Evolutionary conservation across 352 stramenopile genomes (phyloP).

Genomic region (Pythium plurisporium): DNA sequence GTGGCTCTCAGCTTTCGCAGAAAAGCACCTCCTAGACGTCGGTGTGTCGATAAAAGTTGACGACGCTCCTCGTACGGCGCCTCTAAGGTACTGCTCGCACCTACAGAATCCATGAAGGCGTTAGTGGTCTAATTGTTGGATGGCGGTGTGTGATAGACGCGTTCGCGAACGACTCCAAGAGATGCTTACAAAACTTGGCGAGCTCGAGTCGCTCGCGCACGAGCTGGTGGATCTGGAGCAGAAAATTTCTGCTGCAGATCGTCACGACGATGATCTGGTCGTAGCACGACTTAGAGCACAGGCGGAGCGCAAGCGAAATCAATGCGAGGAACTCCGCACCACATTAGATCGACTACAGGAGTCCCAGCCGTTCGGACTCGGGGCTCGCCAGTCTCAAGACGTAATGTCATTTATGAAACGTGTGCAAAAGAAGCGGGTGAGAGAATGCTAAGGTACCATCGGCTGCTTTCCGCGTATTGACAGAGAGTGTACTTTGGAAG

Average conservation of each 20-base stretch:
- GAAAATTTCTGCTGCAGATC: neutral
- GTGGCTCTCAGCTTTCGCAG: conserved; percentile 6
- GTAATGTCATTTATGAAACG: conserved; percentile 20
- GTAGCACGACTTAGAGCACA: conserved; percentile 26
- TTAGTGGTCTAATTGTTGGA: no score
- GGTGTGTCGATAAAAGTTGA: no score
- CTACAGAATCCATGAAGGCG: neutral
- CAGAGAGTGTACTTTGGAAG: no score
- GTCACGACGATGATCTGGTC: conserved; percentile 6
- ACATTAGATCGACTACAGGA: conserved; percentile 18
- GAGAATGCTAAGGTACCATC: neutral
- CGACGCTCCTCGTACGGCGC: no score
- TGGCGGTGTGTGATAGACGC: neutral
- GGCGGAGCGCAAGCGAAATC: conserved; percentile 17
- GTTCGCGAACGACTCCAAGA: conserved; percentile 4
- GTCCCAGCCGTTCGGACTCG: conserved; percentile 17
- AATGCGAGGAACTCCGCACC: conserved; percentile 19
- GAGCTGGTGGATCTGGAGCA: conserved; percentile 21
- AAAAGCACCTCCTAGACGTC: conserved; percentile 3
- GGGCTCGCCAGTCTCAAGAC: neutral
- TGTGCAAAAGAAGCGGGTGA: conserved; percentile 31
- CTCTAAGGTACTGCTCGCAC: no score
- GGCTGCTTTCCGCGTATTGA: no score
- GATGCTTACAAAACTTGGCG: conserved; percentile 5
- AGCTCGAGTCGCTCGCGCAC: conserved; percentile 17